Evolutionary conservation across 768 basidiomycete genomes (phyloP), one percentile per base, ranked within the genome.

Genomic region (Thelephora ganbajun): DNA sequence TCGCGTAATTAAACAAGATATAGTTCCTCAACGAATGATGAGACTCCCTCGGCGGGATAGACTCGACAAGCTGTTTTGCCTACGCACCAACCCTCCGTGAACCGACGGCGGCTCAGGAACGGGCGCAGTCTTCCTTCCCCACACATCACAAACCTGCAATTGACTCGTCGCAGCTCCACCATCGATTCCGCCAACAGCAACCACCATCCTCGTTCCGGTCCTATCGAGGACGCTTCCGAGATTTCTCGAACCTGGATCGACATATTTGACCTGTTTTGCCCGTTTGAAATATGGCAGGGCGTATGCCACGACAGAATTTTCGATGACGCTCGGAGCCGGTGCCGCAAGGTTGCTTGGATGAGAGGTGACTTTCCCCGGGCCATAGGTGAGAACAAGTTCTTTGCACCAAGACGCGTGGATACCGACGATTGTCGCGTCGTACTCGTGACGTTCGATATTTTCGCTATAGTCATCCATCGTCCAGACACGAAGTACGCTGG

Each of bases 381-480:
- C 87, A 55, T 91, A 86, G 2, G 87, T 85, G 37, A 78, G 85
- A n/a, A 94, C 63, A 33, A 96, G 63, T 56, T 94, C 91, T 53
- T 87, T 88, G 56, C 80, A 79, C 3, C 80, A 76, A 13, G 87
- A 85, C 59, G 79, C 88, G 46, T 82, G 70, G 11, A 89, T 61
- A 5, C 79, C 77, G 5, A 80, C 82, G 46, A 91, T 74, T 50
- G 77, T 74, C 9, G 79, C 73, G 20, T 66, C 68, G 14, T 70
- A 63, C 35, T 74, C 71, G n/a, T 74, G 53, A 46, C 65, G 44
- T 50, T 50, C 35, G 47, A 48, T 12, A 57, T 61, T 14, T 64
- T 48, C 55, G 69, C 55, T 66, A 83, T 66, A 56, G 67, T 30
- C 16, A 46, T 35, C 33, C 33, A 35, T 33, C 34, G 33, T 13